Percentiles rank a stretch among this genome's conserved stretches.
Evolutionary conservation across 768 basidiomycete species (phyloP).

Genomic region (Tricholomella constricta): DNA sequence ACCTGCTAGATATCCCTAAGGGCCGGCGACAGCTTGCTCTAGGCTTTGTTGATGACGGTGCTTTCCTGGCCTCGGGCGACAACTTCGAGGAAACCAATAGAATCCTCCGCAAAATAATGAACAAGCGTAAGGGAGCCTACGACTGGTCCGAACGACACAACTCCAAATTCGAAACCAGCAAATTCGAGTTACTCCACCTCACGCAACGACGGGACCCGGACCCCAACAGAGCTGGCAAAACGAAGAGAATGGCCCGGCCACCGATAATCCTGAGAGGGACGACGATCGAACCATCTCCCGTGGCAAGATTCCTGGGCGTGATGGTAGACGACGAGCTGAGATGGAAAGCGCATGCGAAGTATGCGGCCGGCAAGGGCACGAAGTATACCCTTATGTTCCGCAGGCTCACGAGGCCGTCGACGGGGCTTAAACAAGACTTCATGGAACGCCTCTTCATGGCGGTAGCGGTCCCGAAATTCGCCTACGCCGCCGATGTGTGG

Average conservation of each 20-base stretch:
- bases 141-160: background rate
- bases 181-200: background rate
- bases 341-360: constrained; percentile 3
- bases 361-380: background rate
- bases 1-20: constrained; percentile 17
- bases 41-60: constrained; percentile 21
- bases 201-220: background rate
- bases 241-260: background rate
- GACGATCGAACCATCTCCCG: constrained; percentile 9
- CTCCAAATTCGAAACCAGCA: background rate
- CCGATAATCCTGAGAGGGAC: background rate
- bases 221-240: background rate
- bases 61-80: constrained; percentile 5
- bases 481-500: constrained; percentile 24
- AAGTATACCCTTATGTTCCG: too few relatives aligned
- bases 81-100: constrained; percentile 5
- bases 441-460: constrained; percentile 25
- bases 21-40: constrained; percentile 1
- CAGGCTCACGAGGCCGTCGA: background rate
- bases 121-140: background rate
- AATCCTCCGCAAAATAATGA: constrained; percentile 15
- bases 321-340: constrained; percentile 20
- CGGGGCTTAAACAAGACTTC: constrained; percentile 7
- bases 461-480: constrained; percentile 24
- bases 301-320: constrained; percentile 31